phyloP scores from a whole-genome alignment of 73 alveolate species.

The Stentor roeselii region DNA sequence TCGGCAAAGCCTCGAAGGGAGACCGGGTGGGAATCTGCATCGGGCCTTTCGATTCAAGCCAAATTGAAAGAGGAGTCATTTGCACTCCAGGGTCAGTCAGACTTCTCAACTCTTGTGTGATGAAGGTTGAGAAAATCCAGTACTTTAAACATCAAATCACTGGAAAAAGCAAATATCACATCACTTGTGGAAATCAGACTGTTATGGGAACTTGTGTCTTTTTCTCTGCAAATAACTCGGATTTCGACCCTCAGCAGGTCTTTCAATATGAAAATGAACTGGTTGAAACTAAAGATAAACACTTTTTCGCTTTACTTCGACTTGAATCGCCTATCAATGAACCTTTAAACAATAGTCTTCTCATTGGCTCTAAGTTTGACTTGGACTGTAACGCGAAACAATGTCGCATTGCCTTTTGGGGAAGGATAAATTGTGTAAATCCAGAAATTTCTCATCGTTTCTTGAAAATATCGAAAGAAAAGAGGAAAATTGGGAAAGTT shows the following conservation, averaged over 20 bases:
- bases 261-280: slow-evolving; percentile 51
- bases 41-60: slow-evolving; percentile 76
- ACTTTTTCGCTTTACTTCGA: slow-evolving; percentile 69
- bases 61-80: slow-evolving; percentile 94
- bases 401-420: slow-evolving; percentile 95
- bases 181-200: slow-evolving; percentile 82
- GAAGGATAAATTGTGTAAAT: slow-evolving; percentile 41
- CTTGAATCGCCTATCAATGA: slow-evolving; percentile 82
- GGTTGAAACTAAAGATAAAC: slow-evolving; percentile 48
- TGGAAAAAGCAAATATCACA: slow-evolving; percentile 77
- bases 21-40: slow-evolving; percentile 97
- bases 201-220: slow-evolving; percentile 65
- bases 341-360: slow-evolving; percentile 63
- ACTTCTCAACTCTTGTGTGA: slow-evolving; percentile 45
- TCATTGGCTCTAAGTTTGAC: slow-evolving; percentile 91
- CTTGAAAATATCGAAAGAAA: slow-evolving; percentile 78
- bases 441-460: slow-evolving; percentile 41
- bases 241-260: slow-evolving; percentile 45
- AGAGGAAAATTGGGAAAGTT: slow-evolving; percentile 81
- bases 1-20: slow-evolving; percentile 81
- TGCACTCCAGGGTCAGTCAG: slow-evolving; percentile 27
- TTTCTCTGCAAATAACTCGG: slow-evolving; percentile 40
- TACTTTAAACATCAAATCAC: slow-evolving; percentile 81
- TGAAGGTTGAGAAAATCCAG: slow-evolving; percentile 69
- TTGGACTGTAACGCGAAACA: slow-evolving; percentile 84